These are phyloP conservation scores for Solidago caesia DNA, from an alignment of 129 eudicot genomes.

Conservation along the genomic window DNA sequence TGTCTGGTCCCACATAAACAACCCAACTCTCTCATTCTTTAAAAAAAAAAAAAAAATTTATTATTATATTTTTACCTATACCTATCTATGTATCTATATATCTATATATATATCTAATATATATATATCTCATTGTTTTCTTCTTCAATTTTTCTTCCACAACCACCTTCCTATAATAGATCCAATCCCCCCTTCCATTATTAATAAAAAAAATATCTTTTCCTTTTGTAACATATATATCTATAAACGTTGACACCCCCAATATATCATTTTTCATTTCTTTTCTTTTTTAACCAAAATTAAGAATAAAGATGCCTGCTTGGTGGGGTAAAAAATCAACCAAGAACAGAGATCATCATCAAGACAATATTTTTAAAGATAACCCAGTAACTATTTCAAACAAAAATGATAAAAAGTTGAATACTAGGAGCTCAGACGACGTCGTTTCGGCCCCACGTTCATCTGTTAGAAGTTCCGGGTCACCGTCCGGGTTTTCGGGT, in stretches of 20 bases:
- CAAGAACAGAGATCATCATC: slow-evolving; percentile 45
- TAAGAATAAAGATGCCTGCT: slow-evolving; percentile 51
- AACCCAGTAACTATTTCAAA: background rate
- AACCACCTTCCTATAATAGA: background rate
- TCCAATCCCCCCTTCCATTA: background rate
- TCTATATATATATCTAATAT: too few species aligned
- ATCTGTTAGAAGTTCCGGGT: background rate
- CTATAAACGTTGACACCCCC: background rate
- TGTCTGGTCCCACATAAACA: too few species aligned
- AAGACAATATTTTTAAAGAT: slow-evolving; percentile 11
- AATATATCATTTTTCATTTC: background rate
- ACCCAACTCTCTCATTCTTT: too few species aligned
- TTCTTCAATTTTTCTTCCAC: background rate
- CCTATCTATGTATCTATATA: too few species aligned
- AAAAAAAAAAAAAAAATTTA: too few species aligned
- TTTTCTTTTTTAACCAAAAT: too few species aligned
- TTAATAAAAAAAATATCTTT: background rate
- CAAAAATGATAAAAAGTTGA: slow-evolving; percentile 14
- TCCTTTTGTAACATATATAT: background rate
- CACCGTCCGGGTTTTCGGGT: slow-evolving; percentile 28
- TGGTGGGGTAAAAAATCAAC: slow-evolving; percentile 78
- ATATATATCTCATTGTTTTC: too few species aligned
- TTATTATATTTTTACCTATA: too few species aligned
- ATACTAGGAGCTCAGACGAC: slow-evolving; percentile 55
- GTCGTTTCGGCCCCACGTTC: slow-evolving; percentile 26